Evolutionary conservation across 2,329 filamentous ascomycete species (phyloP), one percentile per base, ranked within the genome.

Genomic region (Fusarium sp.): DNA sequence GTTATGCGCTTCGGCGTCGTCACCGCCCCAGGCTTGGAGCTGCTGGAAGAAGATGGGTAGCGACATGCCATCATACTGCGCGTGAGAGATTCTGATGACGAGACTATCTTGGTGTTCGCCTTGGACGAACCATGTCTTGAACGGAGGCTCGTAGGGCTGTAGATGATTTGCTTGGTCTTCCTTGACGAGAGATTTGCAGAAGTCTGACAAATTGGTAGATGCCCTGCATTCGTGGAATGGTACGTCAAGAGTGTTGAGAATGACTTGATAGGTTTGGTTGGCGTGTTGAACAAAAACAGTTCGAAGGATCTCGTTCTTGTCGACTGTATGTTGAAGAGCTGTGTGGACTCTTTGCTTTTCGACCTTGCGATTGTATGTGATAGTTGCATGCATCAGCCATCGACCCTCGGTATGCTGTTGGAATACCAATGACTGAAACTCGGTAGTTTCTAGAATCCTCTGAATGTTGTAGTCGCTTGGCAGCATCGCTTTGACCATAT

Each of bases 11-110:
- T 51, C 48, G 9, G n/a, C 20, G 14, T 43, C 27, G 2, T 8
- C 11, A 2, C 23, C 37, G 9, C 25, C 49, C 27, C 27, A 31
- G 8, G 25, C 20, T 14, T 45, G 49, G 20, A 52, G 49, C 15
- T 45, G 37, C 17, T 52, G 37, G 18, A 52, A 52, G 20, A 52
- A 23, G 0, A 45, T 52, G 11, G 49, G 37, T 5, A 52, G 1
- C 1, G 49, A 52, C 37, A 52, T 52, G 3, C 49, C 49, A 3
- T 52, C 49, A 2, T 52, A 52, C 20, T 52, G 49, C 3, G 49
- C 37, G 10, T 52, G 49, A 2, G 49, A 52, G 15, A 52, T 31
- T 1, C 49, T 43, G 0, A 45, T 1, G 15, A 35, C 20, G 8
- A 52, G 49, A 31, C 36, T 31, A 1, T 51, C 48, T 3, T 23